These are phyloP conservation scores for Immersiporthe knoxdaviesiana DNA, from an alignment of 2,329 filamentous ascomycete species.

Conservation along the genomic window DNA sequence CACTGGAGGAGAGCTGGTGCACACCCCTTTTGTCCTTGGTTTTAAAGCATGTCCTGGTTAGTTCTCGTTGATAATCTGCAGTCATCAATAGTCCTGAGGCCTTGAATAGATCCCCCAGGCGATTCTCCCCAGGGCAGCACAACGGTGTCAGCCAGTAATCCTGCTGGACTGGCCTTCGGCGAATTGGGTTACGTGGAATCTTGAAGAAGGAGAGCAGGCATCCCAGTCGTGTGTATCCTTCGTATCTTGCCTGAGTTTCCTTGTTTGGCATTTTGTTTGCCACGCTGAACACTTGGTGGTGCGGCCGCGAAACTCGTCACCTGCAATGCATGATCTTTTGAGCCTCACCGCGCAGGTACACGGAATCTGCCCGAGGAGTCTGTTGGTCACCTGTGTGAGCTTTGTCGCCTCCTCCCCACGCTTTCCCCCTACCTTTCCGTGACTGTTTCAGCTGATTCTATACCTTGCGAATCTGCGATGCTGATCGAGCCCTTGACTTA, in stretches of 20 bases:
- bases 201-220: not conserved
- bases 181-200: not conserved
- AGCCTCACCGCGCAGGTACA: conserved; percentile 4
- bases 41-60: not conserved
- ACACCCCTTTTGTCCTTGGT: not conserved
- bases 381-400: conserved; percentile 8
- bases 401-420: not conserved
- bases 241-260: not conserved
- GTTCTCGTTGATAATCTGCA: not conserved
- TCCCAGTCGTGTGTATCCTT: not conserved
- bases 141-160: not conserved
- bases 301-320: not conserved
- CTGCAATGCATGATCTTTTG: conserved; percentile 2
- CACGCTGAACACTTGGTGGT: not conserved
- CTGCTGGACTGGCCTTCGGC: not conserved
- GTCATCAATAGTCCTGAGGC: not conserved
- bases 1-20: not conserved
- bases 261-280: not conserved
- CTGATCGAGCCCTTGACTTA: conserved; percentile 25
- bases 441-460: too few species aligned
- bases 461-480: not conserved
- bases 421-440: not conserved
- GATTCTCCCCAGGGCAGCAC: not conserved
- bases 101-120: not conserved
- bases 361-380: not conserved